A percentile compares a stretch with the other conserved stretches of the same genome.
These are phyloP conservation scores for Aspergillus coremiiformis DNA, from an alignment of 495 filamentous ascomycete species.

Conservation along the genomic window DNA sequence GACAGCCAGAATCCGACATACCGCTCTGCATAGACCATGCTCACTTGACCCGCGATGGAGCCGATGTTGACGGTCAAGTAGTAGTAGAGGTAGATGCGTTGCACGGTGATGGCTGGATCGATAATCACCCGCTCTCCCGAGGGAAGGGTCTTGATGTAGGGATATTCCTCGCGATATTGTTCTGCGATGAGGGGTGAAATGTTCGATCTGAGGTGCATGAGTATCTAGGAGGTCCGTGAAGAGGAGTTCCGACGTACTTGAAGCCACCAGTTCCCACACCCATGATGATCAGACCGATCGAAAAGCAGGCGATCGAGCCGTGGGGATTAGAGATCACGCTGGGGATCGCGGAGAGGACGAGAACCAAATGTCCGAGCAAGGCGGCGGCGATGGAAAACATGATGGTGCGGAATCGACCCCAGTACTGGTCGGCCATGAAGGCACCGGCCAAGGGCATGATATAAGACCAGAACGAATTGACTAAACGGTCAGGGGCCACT, in stretches of 20 bases:
- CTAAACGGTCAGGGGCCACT: constrained; percentile 22
- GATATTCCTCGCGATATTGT: constrained; percentile 42
- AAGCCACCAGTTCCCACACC: constrained; percentile 48
- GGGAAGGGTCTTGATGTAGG: constrained; percentile 38
- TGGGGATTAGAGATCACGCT: constrained; percentile 47
- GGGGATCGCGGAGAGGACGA: constrained; percentile 54
- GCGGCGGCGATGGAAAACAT: constrained; percentile 48
- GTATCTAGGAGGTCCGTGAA: background rate
- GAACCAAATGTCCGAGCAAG: constrained; percentile 55
- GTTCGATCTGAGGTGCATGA: constrained; percentile 43
- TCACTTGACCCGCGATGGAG: constrained; percentile 41
- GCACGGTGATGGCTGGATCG: constrained; percentile 55
- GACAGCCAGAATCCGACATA: constrained; percentile 73
- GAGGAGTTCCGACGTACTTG: constrained; percentile 44
- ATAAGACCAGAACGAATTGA: constrained; percentile 73
- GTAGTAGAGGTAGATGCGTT: constrained; percentile 37
- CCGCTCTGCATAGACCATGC: constrained; percentile 58
- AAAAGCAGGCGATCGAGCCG: constrained; percentile 49
- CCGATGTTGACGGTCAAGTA: constrained; percentile 63
- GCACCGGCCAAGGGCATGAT: constrained; percentile 61
- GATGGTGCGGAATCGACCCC: constrained; percentile 63
- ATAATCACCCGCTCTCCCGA: constrained; percentile 61
- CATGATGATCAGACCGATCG: constrained; percentile 53
- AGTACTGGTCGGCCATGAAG: constrained; percentile 63
- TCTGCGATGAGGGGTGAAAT: constrained; percentile 51